Base-by-base conservation (phyloP, 2,329 filamentous ascomycete species). In the Thermothelomyces thermophilus region DNA sequence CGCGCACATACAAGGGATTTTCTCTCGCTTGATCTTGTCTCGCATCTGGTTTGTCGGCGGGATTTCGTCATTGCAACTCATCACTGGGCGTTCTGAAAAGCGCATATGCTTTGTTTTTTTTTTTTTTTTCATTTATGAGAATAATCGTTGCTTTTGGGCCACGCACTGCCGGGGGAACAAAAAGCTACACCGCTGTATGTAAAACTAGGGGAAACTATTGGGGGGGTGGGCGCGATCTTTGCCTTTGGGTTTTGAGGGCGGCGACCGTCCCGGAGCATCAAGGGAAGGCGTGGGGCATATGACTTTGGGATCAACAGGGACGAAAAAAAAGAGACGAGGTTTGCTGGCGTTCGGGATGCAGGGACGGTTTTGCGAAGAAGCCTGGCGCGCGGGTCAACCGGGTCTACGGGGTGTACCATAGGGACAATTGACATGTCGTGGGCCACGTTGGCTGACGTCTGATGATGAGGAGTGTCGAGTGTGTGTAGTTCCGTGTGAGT, bases 11-110 rank as follows among this genome's bases (percentile, higher is more conserved):
- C 22, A 41, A 42, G 39, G 30, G 33, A 6, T 35, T 10, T 35
- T 52, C 45, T 53, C 43, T 52, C 48, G 44, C 56, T 54, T 47
- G 45, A 58, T 59, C 50, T 56, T 42, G 51, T 58, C 52, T 55
- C 41, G 19, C 51, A 54, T 56, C 54, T 56, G 36, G 48, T 51
- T 48, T 56, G 51, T 49, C 34, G 52, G 50, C 41, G 47, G 46
- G 40, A 31, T 39, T 40, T 49, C 52, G 37, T 53, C 41, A 45
- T 48, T 46, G 50, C 51, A 39, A 26, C 51, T 46, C 41, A 56
- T 56, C 48, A 54, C 31, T 50, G 53, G 57, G 24, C 54, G 56
- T 56, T 58, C 17, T 41, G 41, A 52, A 55, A n/a, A 48, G 41
- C 46, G 49, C 52, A 54, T 55, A 42, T 47, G 52, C 40, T 48